Evolutionary conservation across 768 basidiomycete genomes (phyloP).

Genomic region (Collybia nuda): DNA sequence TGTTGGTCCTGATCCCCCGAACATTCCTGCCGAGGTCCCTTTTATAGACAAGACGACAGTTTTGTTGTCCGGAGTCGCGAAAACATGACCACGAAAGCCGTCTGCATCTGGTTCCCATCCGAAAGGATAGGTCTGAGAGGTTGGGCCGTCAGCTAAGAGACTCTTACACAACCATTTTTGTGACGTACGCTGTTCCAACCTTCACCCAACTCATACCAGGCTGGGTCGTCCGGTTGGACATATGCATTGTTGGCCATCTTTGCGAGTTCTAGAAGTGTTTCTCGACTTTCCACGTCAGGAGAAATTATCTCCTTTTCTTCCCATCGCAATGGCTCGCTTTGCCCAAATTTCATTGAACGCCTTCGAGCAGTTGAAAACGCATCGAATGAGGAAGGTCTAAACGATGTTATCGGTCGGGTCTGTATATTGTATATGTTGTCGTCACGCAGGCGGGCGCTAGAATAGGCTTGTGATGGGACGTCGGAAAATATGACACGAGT

Average conservation of each 20-base stretch:
- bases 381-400: constrained; percentile 47
- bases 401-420: constrained; percentile 36
- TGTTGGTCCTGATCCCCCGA: constrained; percentile 82
- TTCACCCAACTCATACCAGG: constrained; percentile 77
- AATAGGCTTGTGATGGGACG: constrained; percentile 19
- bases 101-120: constrained; percentile 91
- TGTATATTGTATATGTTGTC: constrained; percentile 33
- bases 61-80: constrained; percentile 78
- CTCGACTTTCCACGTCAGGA: constrained; percentile 76
- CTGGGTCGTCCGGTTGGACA: constrained; percentile 52
- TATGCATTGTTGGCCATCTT: constrained; percentile 98
- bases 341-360: constrained; percentile 44
- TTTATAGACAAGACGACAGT: constrained; percentile 91
- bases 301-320: constrained; percentile 68
- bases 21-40: constrained; percentile 80
- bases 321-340: constrained; percentile 59
- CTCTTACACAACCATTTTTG: too few species aligned
- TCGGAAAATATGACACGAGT: constrained; percentile 59
- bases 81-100: constrained; percentile 90
- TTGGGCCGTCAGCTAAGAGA: neutral
- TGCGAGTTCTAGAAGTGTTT: constrained; percentile 78
- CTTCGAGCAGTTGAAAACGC: constrained; percentile 41
- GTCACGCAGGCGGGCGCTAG: constrained; percentile 1
- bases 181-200: constrained; percentile 58
- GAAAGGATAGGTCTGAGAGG: constrained; percentile 67